These are phyloP conservation scores for Astrocystis sublimbata DNA, from an alignment of 495 filamentous ascomycete species.

Conservation along the genomic window DNA sequence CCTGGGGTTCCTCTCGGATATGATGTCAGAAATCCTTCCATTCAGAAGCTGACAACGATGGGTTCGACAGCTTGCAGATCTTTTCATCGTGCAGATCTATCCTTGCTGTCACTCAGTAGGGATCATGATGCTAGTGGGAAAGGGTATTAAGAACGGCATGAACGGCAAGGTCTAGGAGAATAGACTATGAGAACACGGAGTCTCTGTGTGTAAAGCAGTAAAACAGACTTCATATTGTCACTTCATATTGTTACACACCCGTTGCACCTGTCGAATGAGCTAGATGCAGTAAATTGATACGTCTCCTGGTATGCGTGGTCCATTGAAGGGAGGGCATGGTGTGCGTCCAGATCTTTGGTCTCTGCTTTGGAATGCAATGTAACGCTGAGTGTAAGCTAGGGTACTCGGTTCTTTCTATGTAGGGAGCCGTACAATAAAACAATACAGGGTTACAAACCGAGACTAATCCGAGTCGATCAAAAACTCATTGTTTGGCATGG, in stretches of 20 bases:
- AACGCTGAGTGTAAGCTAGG: no score
- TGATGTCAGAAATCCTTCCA: conserved; percentile 7
- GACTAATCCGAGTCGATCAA: not conserved
- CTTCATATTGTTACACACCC: no score
- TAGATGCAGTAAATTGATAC: no score
- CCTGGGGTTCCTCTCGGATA: not conserved
- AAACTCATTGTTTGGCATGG: no score
- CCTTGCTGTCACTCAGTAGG: conserved; percentile 5
- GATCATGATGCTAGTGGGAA: not conserved
- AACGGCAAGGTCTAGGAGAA: not conserved
- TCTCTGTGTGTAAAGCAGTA: no score
- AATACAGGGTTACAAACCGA: conserved; percentile 12
- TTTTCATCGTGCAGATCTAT: not conserved
- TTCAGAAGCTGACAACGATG: not conserved
- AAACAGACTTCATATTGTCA: no score
- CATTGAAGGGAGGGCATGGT: no score
- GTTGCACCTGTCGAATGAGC: no score
- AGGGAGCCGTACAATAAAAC: conserved; percentile 9
- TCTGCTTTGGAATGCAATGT: not conserved
- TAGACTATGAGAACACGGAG: no score
- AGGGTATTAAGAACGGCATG: not conserved
- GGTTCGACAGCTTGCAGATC: conserved; percentile 4
- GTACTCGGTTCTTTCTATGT: no score
- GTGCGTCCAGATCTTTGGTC: no score
- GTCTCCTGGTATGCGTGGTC: no score